Evolutionary conservation across 257 asterid genomes (phyloP).

Genomic region (Sherardia arvensis): DNA sequence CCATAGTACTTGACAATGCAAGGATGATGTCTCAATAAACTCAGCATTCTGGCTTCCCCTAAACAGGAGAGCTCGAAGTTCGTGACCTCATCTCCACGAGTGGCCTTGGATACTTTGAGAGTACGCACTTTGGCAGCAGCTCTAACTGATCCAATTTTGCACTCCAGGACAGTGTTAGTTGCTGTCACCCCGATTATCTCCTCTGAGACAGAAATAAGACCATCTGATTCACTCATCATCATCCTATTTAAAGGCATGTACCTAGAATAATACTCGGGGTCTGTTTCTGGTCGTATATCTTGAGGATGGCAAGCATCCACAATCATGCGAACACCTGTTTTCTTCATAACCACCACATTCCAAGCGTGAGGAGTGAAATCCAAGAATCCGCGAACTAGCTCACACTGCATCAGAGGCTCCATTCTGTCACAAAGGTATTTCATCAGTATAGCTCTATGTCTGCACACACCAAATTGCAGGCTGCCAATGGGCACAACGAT

Average conservation of each 20-base stretch:
- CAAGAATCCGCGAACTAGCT: constrained; percentile 91
- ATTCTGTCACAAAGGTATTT: constrained; percentile 89
- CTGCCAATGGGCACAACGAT: constrained; percentile 79
- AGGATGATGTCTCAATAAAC: constrained; percentile 54
- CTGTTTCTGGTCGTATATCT: constrained; percentile 80
- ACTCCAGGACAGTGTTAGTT: constrained; percentile 57
- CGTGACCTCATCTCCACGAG: constrained; percentile 50
- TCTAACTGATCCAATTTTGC: constrained; percentile 58
- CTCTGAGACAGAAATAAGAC: constrained; percentile 41
- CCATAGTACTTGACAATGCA: constrained; percentile 77
- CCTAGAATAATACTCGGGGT: constrained; percentile 78
- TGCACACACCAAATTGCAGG: constrained; percentile 82
- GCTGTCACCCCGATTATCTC: constrained; percentile 37
- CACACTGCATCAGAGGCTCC: constrained; percentile 88
- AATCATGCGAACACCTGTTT: constrained; percentile 58
- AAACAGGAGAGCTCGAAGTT: constrained; percentile 65
- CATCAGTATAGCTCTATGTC: constrained; percentile 96
- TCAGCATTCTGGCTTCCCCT: constrained; percentile 85
- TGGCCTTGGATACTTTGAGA: constrained; percentile 38
- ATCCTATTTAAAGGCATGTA: constrained; percentile 77
- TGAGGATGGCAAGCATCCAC: constrained; percentile 95
- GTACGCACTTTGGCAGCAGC: constrained; percentile 82
- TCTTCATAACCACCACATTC: constrained; percentile 69
- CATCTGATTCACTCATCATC: constrained; percentile 41
- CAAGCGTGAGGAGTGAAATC: constrained; percentile 94